phyloP scores from a whole-genome alignment of 345 rosid genomes.

The Sapria himalayana region DNA sequence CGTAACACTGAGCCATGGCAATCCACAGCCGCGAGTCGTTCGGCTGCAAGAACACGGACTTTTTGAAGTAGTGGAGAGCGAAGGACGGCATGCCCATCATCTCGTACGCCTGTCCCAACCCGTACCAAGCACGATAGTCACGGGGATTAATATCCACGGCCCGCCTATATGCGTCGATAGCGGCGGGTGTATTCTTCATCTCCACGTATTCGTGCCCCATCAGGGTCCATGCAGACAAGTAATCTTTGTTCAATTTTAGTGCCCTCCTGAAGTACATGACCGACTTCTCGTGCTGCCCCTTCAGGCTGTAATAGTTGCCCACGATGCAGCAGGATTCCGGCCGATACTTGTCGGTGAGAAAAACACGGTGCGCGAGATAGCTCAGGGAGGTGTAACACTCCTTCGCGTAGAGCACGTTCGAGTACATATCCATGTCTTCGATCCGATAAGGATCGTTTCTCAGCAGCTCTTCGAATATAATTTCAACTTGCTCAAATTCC shows the following conservation, averaged over 20 bases:
- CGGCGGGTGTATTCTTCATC: conserved; percentile 95
- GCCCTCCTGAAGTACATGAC: conserved; percentile 89
- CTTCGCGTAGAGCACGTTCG: conserved; percentile 85
- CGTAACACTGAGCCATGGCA: conserved; percentile 93
- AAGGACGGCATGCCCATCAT: conserved; percentile 87
- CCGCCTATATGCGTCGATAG: conserved; percentile 81
- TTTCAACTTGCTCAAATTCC: conserved; percentile 91
- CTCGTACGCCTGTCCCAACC: conserved; percentile 90
- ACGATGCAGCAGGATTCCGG: conserved; percentile 96
- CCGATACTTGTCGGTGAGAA: conserved; percentile 72
- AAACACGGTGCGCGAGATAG: conserved; percentile 78
- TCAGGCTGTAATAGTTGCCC: conserved; percentile 91
- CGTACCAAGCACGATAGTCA: conserved; percentile 96
- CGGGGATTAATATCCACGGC: conserved; percentile 82
- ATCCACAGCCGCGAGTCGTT: conserved; percentile 88
- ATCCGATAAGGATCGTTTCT: conserved; percentile 75
- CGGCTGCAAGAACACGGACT: conserved; percentile 77
- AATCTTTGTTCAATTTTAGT: conserved; percentile 74
- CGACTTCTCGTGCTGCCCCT: conserved; percentile 87
- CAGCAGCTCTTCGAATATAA: conserved; percentile 68
- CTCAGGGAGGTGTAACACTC: conserved; percentile 79
- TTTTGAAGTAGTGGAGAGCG: conserved; percentile 85
- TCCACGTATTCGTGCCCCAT: conserved; percentile 96
- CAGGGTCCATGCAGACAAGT: conserved; percentile 89
- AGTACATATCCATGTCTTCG: conserved; percentile 94